Base-by-base conservation (phyloP, 805 yeast genomes). In the Saccharomycopsis oosterbeekiorum region DNA sequence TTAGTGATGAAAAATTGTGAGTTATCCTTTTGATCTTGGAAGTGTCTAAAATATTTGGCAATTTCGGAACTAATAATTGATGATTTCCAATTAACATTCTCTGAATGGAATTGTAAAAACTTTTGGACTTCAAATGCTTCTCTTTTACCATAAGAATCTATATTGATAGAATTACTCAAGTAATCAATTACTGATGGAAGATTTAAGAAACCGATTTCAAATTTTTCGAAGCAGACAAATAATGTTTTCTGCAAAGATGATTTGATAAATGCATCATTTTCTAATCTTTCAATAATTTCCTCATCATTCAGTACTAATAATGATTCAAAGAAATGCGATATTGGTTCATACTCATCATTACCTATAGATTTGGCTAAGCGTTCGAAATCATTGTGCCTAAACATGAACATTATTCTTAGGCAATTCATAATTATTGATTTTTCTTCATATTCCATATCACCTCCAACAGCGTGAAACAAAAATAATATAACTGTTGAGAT, bases 11-110 rank as follows among this genome's bases (percentile, higher is more conserved):
- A 80, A 62, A 76, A 80, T 34, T 78, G 76, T 14, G 78, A 70
- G 67, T 82, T 85, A 66, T 86, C 94, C 58, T 79, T 81, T 61
- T 77, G 79, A 70, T 89, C 96, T 67, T 86, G 91, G 2, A 77
- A 68, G 58, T 80, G 78, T 39, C 90, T 75, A 61, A 80, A 77
- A 62, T 74, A 77, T 61, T 78, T 80, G 55, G 78, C 74, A 3
- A 77, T 69, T 66, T 84, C 89, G 1, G 75, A 72, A 1, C 75
- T 69, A 9, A 76, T 69, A 1, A 83, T 74, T 67, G 68, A 74
- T 67, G 63, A 73, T 67, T 65, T 74, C 72, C 69, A 77, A 59
- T 70, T 74, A 61, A 29, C 69, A 62, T 70, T 67, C 59, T 74
- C 78, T 54, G 67, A 69, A 68, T 68, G 40, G 66, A 69, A 69